Evolutionary conservation across 768 basidiomycete species (phyloP).

Genomic region (Tubosaeta brunneosetosa): DNA sequence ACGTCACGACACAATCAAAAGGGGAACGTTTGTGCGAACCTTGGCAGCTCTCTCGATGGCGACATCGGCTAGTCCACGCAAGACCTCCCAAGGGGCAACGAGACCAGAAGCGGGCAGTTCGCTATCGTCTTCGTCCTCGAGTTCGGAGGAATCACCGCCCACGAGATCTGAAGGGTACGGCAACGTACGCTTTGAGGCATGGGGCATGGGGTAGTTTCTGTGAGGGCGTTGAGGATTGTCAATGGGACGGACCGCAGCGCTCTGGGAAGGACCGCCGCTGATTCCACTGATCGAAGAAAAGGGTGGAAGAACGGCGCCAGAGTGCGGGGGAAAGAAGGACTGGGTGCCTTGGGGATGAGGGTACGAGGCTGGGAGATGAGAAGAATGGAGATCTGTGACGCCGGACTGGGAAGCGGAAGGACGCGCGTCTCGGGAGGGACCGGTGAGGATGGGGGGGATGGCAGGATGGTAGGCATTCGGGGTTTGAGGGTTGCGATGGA

Average conservation of each 20-base stretch:
- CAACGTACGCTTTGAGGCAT: constrained; percentile 56
- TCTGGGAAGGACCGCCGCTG: constrained; percentile 39
- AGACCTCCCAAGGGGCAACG: constrained; percentile 83
- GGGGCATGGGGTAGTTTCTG: constrained; percentile 31
- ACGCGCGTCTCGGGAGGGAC: constrained; percentile 30
- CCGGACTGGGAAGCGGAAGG: constrained; percentile 33
- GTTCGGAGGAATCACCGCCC: constrained; percentile 77
- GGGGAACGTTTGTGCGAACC: constrained; percentile 37
- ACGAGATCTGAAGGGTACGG: constrained; percentile 62
- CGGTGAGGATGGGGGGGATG: constrained; percentile 30
- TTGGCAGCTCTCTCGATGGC: constrained; percentile 75
- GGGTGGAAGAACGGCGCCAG: constrained; percentile 60
- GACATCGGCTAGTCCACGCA: constrained; percentile 76
- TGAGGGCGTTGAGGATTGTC: constrained; percentile 37
- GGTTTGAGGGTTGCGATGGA: constrained; percentile 29
- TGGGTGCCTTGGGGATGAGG: constrained; percentile 34
- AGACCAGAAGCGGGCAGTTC: constrained; percentile 78
- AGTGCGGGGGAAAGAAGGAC: constrained; percentile 32
- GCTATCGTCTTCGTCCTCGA: constrained; percentile 78
- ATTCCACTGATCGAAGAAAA: constrained; percentile 66
- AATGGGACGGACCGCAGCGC: constrained; percentile 54
- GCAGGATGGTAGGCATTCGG: constrained; percentile 26
- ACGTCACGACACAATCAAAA: constrained; percentile 8
- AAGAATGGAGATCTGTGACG: constrained; percentile 40
- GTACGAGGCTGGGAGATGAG: constrained; percentile 41